phyloP scores from a whole-genome alignment of 176 grass and related monocot species.

The Stipa capillata region DNA sequence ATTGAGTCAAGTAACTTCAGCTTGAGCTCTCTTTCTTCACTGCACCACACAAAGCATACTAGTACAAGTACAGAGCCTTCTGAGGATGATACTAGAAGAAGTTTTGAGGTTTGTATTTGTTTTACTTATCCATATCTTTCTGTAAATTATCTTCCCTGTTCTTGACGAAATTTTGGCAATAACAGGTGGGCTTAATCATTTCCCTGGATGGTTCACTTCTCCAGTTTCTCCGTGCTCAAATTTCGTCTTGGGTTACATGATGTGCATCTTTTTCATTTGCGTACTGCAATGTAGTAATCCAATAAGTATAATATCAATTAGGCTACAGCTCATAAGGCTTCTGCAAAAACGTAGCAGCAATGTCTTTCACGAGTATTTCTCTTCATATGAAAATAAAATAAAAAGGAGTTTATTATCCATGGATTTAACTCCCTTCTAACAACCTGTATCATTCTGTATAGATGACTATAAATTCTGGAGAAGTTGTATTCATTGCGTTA shows the following conservation, averaged over 20 bases:
- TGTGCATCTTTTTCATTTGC: neutral
- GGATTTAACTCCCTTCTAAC: neutral
- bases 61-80: constrained; percentile 44
- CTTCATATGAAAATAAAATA: neutral
- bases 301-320: neutral
- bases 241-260: neutral
- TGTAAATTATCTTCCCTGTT: neutral
- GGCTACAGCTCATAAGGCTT: neutral
- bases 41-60: constrained; percentile 85
- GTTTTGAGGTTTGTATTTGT: constrained; percentile 63
- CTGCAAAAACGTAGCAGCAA: neutral
- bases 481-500: constrained; percentile 81
- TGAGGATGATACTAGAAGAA: constrained; percentile 79
- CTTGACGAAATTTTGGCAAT: neutral
- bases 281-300: neutral
- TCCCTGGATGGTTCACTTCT: neutral
- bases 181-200: neutral
- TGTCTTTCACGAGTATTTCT: neutral
- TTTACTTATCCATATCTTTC: neutral
- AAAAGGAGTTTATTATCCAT: neutral
- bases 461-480: constrained; percentile 97
- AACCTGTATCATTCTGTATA: neutral
- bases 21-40: constrained; percentile 64
- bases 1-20: constrained; percentile 68
- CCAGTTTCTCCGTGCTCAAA: neutral